Evolutionary conservation across 1,284 basidiomycete genomes (phyloP).

Genomic region (Megacollybia platyphylla): DNA sequence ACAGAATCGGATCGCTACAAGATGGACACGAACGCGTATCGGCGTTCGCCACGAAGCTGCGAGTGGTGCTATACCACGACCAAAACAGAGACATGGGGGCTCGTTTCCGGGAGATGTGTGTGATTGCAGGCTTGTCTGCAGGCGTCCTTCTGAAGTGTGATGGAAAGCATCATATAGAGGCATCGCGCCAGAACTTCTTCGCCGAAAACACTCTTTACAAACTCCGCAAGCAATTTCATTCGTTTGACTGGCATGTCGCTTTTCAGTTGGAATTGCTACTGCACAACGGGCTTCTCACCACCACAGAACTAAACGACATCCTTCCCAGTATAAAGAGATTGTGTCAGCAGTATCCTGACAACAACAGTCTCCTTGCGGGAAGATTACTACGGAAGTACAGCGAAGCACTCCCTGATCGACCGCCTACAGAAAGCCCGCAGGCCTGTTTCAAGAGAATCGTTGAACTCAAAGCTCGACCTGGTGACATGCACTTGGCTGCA

Average conservation of each 20-base stretch:
- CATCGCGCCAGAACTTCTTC: constrained; percentile 37
- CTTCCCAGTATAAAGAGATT: constrained; percentile 27
- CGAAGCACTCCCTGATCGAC: constrained; percentile 27
- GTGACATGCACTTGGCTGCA: constrained; percentile 10
- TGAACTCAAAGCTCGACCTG: constrained; percentile 11
- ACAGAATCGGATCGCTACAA: constrained; percentile 41
- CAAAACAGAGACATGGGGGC: constrained; percentile 25
- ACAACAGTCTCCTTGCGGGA: constrained; percentile 20
- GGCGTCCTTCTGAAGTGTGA: constrained; percentile 17
- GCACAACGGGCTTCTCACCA: constrained; percentile 43
- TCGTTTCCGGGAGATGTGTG: constrained; percentile 39
- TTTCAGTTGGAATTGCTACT: constrained; percentile 62
- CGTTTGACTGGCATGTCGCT: constrained; percentile 44
- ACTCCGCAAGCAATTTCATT: constrained; percentile 26
- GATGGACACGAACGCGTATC: constrained; percentile 40
- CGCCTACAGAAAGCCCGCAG: constrained; percentile 27
- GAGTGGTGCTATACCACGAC: constrained; percentile 37
- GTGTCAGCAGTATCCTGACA: constrained; percentile 13
- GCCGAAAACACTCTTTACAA: constrained; percentile 27
- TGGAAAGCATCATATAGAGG: constrained; percentile 24
- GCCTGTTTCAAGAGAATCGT: constrained; percentile 34
- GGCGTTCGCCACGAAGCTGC: constrained; percentile 53
- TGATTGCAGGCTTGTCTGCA: constrained; percentile 29
- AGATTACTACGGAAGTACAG: constrained; percentile 39
- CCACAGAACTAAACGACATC: constrained; percentile 36